A percentile compares a stretch with the other conserved stretches of the same genome.
phyloP scores from a whole-genome alignment of 2,329 filamentous ascomycete species.

The Colletotrichum simmondsii region DNA sequence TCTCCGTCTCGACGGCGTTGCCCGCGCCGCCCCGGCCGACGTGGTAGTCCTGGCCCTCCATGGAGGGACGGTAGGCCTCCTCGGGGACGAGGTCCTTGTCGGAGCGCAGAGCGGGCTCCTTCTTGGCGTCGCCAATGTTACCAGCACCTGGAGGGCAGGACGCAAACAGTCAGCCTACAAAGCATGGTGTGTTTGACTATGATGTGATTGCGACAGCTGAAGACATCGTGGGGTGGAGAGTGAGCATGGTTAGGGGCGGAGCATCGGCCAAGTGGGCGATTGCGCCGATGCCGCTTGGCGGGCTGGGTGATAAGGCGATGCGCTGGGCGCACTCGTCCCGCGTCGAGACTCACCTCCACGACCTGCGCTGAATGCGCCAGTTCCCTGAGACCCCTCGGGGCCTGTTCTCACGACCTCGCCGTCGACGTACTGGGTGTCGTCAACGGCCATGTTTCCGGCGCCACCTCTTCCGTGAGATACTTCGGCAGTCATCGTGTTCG shows the following conservation, averaged over 20 bases:
- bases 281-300: slow-evolving; percentile 14
- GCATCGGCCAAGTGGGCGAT: not conserved
- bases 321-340: not conserved
- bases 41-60: slow-evolving; percentile 63
- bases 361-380: slow-evolving; percentile 68
- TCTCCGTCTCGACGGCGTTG: slow-evolving; percentile 58
- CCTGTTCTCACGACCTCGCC: slow-evolving; percentile 70
- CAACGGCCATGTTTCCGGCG: slow-evolving; percentile 69
- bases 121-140: slow-evolving; percentile 65
- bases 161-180: not conserved
- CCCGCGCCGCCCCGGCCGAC: slow-evolving; percentile 70
- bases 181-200: not conserved
- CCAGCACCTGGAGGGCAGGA: slow-evolving; percentile 58
- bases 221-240: not conserved
- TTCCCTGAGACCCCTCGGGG: slow-evolving; percentile 64
- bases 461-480: slow-evolving; percentile 71
- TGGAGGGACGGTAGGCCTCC: slow-evolving; percentile 59
- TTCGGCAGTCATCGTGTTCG: slow-evolving; percentile 52
- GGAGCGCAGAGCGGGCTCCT: slow-evolving; percentile 50
- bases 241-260: not conserved
- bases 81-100: slow-evolving; percentile 66
- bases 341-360: slow-evolving; percentile 62
- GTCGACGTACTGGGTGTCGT: slow-evolving; percentile 69
- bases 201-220: not conserved
- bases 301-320: not conserved